These are phyloP conservation scores for Cordia subcordata DNA, from an alignment of 257 asterid species.

Conservation along the genomic window DNA sequence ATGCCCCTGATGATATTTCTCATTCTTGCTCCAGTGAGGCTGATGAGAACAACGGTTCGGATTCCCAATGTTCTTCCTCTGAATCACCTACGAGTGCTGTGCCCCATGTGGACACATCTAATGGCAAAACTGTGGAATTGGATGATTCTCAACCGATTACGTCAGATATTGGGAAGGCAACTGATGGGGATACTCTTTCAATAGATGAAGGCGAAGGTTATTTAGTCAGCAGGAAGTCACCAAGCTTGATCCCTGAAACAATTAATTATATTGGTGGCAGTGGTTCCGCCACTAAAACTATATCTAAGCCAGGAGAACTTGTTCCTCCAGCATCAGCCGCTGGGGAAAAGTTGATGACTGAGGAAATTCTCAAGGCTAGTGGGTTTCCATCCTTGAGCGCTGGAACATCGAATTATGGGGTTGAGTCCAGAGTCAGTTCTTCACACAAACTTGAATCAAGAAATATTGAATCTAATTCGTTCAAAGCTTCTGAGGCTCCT, in stretches of 20 bases:
- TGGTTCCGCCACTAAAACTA: slow-evolving; percentile 10
- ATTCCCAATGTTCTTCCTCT: slow-evolving; percentile 23
- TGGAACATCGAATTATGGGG: slow-evolving; percentile 17
- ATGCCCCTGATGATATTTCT: slow-evolving; percentile 20
- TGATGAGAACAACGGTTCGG: slow-evolving; percentile 22
- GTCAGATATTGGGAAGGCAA: slow-evolving; percentile 26
- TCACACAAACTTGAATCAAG: slow-evolving; percentile 24
- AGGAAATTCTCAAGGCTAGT: slow-evolving; percentile 23
- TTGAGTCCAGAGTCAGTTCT: slow-evolving; percentile 20
- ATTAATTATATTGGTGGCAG: slow-evolving; percentile 13
- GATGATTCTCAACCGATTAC: slow-evolving; percentile 19
- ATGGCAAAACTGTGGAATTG: slow-evolving; percentile 16
- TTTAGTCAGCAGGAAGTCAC: slow-evolving; percentile 25
- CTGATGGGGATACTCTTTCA: slow-evolving; percentile 9
- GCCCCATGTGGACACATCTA: slow-evolving; percentile 16
- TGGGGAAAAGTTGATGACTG: slow-evolving; percentile 16
- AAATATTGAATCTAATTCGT: slow-evolving; percentile 22
- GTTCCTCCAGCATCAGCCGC: slow-evolving; percentile 15
- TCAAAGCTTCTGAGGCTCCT: slow-evolving; percentile 28
- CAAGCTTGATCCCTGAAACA: slow-evolving; percentile 19
- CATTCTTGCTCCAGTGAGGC: slow-evolving; percentile 20
- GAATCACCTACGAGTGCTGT: slow-evolving; percentile 16
- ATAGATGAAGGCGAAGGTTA: slow-evolving; percentile 21
- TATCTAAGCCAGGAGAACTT: slow-evolving; percentile 17
- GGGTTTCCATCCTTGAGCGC: slow-evolving; percentile 18